A percentile compares a stretch with the other conserved stretches of the same genome.
Evolutionary conservation across 371 early-diverging fungal species (phyloP).

Genomic region (Mortierella sp.): DNA sequence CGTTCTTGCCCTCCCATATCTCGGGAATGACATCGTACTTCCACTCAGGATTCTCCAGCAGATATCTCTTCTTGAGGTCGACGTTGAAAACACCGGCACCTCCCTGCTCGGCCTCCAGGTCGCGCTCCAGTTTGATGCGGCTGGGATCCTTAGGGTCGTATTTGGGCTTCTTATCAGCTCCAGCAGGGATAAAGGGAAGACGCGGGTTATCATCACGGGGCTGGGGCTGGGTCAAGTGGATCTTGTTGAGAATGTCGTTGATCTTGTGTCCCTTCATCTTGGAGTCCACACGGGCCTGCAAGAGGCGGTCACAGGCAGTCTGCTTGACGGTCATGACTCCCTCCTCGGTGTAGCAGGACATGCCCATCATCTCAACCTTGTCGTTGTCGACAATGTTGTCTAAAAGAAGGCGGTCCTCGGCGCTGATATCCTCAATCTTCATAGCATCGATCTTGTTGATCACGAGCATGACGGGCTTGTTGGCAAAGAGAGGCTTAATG

Average conservation of each 20-base stretch:
- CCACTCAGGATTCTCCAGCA: conserved; percentile 92
- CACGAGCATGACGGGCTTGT: conserved; percentile 97
- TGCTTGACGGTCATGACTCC: conserved; percentile 98
- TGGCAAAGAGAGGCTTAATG: conserved; percentile 99
- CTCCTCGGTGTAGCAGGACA: conserved; percentile 93
- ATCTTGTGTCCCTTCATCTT: conserved; percentile 95
- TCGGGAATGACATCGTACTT: conserved; percentile 99
- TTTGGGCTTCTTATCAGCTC: conserved; percentile 74
- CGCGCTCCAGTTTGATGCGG: conserved; percentile 87
- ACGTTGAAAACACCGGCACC: conserved; percentile 98
- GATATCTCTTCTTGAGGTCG: conserved; percentile 92
- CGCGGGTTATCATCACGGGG: conserved; percentile 90
- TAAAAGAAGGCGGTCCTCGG: conserved; percentile 81
- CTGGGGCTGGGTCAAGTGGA: conserved; percentile 92
- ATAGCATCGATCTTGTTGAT: conserved; percentile 98
- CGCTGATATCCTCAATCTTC: conserved; percentile 84
- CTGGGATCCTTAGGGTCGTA: conserved; percentile 89
- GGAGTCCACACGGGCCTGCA: conserved; percentile 94
- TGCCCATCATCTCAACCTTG: conserved; percentile 82
- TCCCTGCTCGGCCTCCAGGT: conserved; percentile 91
- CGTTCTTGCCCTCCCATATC: conserved; percentile 99
- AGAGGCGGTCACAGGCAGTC: conserved; percentile 92
- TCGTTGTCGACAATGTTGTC: conserved; percentile 81
- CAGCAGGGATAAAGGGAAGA: conserved; percentile 91
- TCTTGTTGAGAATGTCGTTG: conserved; percentile 93